A percentile compares a stretch with the other conserved stretches of the same genome.
phyloP scores from a whole-genome alignment of 352 stramenopile genomes.

The Phytophthora litchii region DNA sequence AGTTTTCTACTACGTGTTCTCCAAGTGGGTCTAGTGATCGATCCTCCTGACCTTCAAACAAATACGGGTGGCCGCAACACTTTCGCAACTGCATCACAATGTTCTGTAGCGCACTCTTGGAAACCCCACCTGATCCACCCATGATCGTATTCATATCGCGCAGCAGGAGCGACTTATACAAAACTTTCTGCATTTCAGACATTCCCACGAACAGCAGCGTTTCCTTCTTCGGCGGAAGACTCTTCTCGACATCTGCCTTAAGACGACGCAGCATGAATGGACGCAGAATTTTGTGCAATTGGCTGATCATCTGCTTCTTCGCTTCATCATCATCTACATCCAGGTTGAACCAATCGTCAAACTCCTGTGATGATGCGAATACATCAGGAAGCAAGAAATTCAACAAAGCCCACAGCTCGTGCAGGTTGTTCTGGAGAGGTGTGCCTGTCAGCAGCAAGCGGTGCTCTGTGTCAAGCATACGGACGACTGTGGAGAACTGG shows the following conservation, averaged over 20 bases:
- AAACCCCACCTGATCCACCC: slow-evolving; percentile 66
- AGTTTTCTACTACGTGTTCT: slow-evolving; percentile 97
- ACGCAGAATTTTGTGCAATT: slow-evolving; percentile 88
- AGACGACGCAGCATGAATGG: slow-evolving; percentile 98
- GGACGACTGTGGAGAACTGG: slow-evolving; percentile 87
- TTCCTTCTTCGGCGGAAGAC: slow-evolving; percentile 97
- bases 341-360: slow-evolving; percentile 91
- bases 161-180: slow-evolving; percentile 97
- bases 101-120: slow-evolving; percentile 83
- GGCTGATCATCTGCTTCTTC: slow-evolving; percentile 91
- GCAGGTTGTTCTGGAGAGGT: slow-evolving; percentile 95
- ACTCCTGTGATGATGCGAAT: slow-evolving; percentile 90
- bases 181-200: slow-evolving; percentile 93
- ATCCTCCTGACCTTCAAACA: slow-evolving; percentile 97
- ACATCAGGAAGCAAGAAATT: slow-evolving; percentile 95
- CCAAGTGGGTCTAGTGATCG: slow-evolving; percentile 93
- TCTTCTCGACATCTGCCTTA: slow-evolving; percentile 99
- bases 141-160: slow-evolving; percentile 94
- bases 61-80: slow-evolving; percentile 91
- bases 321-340: slow-evolving; percentile 89
- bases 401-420: slow-evolving; percentile 94
- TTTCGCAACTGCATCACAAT: slow-evolving; percentile 91
- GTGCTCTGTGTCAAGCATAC: slow-evolving; percentile 86
- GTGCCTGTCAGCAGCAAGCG: slow-evolving; percentile 94
- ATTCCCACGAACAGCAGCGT: slow-evolving; percentile 93